A percentile compares a stretch with the other conserved stretches of the same genome.
These are phyloP conservation scores for Haberlea rhodopensis DNA, from an alignment of 257 asterid species.

Conservation along the genomic window DNA sequence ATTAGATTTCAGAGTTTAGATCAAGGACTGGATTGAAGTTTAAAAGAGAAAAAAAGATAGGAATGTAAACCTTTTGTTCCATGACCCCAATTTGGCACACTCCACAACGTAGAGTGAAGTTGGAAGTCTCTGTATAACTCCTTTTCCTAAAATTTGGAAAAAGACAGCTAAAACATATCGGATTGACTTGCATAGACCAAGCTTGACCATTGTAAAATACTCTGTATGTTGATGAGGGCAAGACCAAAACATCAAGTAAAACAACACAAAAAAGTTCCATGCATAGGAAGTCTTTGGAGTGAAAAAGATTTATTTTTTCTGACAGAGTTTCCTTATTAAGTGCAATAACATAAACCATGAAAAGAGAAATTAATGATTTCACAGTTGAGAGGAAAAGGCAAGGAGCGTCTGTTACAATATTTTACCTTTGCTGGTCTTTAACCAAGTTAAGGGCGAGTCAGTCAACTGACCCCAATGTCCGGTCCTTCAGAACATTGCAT, in stretches of 20 bases:
- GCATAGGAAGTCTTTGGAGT: background rate
- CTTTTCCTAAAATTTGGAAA: conserved; percentile 55
- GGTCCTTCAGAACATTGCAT: conserved; percentile 57
- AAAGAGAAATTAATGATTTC: background rate
- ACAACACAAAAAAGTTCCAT: background rate
- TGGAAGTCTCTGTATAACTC: conserved; percentile 84
- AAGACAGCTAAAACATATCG: background rate
- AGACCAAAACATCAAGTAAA: background rate
- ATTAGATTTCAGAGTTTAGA: conserved; percentile 9
- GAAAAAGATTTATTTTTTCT: background rate
- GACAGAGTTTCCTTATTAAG: background rate
- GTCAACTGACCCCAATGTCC: conserved; percentile 59
- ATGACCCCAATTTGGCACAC: conserved; percentile 89
- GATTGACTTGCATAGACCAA: background rate
- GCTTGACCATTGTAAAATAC: background rate
- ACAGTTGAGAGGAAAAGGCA: background rate
- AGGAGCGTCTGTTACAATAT: conserved; percentile 24
- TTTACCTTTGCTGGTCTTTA: conserved; percentile 86
- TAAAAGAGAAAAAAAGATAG: background rate
- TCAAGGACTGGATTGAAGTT: too few species aligned
- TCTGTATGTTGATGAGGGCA: background rate
- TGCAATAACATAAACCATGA: background rate
- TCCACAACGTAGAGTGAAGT: conserved; percentile 93
- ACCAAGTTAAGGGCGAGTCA: conserved; percentile 65
- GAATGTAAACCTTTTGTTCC: conserved; percentile 74